Base-by-base conservation (phyloP, 2,329 filamentous ascomycete genomes). In the Aspergillus transmontanensis region DNA sequence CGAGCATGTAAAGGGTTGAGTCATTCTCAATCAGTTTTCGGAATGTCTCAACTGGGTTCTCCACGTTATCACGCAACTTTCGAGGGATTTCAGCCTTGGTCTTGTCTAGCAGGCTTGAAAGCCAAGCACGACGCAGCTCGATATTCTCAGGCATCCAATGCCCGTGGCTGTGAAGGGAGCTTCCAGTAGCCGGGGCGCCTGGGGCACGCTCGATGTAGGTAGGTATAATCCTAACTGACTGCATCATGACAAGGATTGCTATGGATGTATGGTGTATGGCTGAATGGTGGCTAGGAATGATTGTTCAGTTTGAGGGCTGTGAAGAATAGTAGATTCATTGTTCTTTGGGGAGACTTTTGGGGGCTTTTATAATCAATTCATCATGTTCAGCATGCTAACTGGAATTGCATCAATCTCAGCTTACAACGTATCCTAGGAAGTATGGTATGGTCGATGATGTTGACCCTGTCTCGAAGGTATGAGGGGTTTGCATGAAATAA, bases 1-100 rank as follows among this genome's bases (percentile, higher is more conserved):
- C 61, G 11, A 63, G 57, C 61, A 63, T 63, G 51, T 60, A 60
- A 10, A 63, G 39, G 10, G 57, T 48, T 6, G 61, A 46, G 32
- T 63, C 48, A 10, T 60, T 43, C 23, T 63, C 57, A 32, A 63
- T 60, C 21, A 63, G 28, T 9, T 63, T 26, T 16, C 41, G 11
- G 19, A 63, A 60, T 1, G 45, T 39, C 14, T 59, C 23, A 23
- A 59, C 57, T 11, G 48, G 48, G 28, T 51, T 51, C 1, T 2
- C 28, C 28, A n/a, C 23, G 14, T 26, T 10, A 9, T 51, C 6
- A 1, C 19, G n/a, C 16, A 51, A 4, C 14, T 14, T 32, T 2
- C 6, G 7, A 12, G 48, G 48, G 2, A 51, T 51, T 14, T 51
- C 48, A 7, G 48, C 19, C 6, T 51, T 51, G 9, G 28, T n/a